These are phyloP conservation scores for Eurotiales sp. DNA, from an alignment of 2,329 filamentous ascomycete genomes.

Conservation along the genomic window DNA sequence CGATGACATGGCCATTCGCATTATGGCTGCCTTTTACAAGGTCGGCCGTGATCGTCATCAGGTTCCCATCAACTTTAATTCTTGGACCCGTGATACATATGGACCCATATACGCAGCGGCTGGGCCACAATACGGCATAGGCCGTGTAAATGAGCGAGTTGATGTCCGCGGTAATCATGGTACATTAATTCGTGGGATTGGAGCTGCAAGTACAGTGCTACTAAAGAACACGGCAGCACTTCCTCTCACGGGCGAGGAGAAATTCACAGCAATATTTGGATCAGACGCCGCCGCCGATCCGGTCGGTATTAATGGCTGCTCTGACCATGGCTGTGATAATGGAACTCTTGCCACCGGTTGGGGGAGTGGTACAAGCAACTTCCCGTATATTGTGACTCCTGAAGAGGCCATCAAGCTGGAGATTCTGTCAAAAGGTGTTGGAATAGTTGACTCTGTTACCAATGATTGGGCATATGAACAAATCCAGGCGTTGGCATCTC, in stretches of 20 bases:
- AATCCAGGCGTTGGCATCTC: slow-evolving; percentile 49
- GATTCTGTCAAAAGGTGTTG: slow-evolving; percentile 63
- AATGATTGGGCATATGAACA: slow-evolving; percentile 55
- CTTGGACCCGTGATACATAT: slow-evolving; percentile 76
- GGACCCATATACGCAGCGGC: slow-evolving; percentile 64
- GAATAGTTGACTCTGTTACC: slow-evolving; percentile 57
- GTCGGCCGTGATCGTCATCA: slow-evolving; percentile 53
- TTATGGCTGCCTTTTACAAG: slow-evolving; percentile 63
- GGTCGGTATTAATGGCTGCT: slow-evolving; percentile 74
- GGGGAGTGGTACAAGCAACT: slow-evolving; percentile 59
- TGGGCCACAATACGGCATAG: slow-evolving; percentile 55
- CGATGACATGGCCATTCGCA: slow-evolving; percentile 88
- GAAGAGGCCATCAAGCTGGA: slow-evolving; percentile 62
- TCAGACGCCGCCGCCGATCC: slow-evolving; percentile 75
- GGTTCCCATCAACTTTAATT: slow-evolving; percentile 74
- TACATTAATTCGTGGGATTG: slow-evolving; percentile 68
- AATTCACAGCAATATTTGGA: slow-evolving; percentile 73
- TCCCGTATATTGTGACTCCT: slow-evolving; percentile 62
- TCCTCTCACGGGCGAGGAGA: slow-evolving; percentile 67
- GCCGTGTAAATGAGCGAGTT: slow-evolving; percentile 73
- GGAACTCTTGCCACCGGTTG: slow-evolving; percentile 62
- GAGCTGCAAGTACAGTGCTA: slow-evolving; percentile 76
- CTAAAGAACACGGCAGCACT: slow-evolving; percentile 72
- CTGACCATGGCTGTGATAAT: slow-evolving; percentile 60
- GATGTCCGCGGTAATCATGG: slow-evolving; percentile 75